Evolutionary conservation across 371 early-diverging fungal species (phyloP).

Genomic region (Rhizopus arrhizus): DNA sequence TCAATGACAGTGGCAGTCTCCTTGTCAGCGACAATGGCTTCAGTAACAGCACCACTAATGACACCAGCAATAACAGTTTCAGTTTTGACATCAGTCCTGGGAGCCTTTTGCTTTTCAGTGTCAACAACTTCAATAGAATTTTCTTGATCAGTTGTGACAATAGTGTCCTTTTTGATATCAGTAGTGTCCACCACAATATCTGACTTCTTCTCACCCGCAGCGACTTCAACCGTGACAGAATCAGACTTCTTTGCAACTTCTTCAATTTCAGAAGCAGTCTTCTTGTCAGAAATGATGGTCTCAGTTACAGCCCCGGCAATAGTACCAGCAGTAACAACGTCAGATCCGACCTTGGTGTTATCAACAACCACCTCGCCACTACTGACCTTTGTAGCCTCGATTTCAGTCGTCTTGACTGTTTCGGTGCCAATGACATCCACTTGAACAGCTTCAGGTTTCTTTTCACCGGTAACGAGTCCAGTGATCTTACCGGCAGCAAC

Average conservation of each 20-base stretch:
- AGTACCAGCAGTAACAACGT: neutral
- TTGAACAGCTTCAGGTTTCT: neutral
- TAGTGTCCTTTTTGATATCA: neutral
- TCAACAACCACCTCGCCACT: neutral
- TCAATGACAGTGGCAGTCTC: neutral
- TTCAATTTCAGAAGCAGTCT: neutral
- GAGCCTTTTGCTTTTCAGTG: neutral
- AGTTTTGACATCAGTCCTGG: neutral
- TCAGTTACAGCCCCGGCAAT: neutral
- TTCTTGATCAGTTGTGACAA: neutral
- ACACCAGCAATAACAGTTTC: conserved; percentile 3
- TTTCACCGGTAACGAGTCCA: neutral
- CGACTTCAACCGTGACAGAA: neutral
- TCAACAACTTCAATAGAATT: neutral
- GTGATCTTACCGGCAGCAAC: conserved; percentile 5
- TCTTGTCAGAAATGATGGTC: conserved; percentile 2
- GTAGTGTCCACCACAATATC: neutral
- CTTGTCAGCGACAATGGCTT: neutral
- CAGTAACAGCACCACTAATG: conserved; percentile 5
- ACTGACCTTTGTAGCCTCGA: neutral
- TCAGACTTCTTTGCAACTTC: neutral
- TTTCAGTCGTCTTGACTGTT: neutral
- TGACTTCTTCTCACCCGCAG: conserved; percentile 1
- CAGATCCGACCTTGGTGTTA: conserved; percentile 1
- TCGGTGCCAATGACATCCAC: neutral